phyloP scores from a whole-genome alignment of 2,329 filamentous ascomycete species.

The Cryphonectria radicalis region DNA sequence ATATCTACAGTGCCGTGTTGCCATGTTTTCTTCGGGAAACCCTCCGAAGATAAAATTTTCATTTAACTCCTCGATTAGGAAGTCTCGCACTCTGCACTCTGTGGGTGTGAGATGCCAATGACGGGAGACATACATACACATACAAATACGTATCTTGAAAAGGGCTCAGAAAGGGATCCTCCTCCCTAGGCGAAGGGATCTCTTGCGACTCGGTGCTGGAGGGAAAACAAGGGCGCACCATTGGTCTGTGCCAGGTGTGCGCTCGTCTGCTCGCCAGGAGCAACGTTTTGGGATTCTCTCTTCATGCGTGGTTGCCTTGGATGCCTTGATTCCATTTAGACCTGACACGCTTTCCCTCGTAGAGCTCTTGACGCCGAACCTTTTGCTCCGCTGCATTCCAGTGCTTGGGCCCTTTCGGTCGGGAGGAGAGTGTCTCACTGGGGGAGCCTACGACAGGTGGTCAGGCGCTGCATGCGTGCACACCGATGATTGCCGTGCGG shows the following conservation, averaged over 20 bases:
- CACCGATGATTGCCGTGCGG: background rate
- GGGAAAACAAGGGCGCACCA: background rate
- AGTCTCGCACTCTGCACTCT: conserved; percentile 56
- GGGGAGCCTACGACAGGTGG: background rate
- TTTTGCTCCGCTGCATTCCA: conserved; percentile 11
- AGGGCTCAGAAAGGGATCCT: background rate
- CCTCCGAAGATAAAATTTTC: conserved; percentile 57
- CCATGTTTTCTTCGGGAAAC: conserved; percentile 55
- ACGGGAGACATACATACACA: conserved; percentile 56
- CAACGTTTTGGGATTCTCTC: background rate
- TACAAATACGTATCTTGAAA: background rate
- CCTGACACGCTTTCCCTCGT: conserved; percentile 7
- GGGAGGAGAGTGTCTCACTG: background rate
- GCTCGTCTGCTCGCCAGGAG: conserved; percentile 3
- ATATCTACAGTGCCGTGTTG: conserved; percentile 64
- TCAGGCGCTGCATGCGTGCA: background rate
- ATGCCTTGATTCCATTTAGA: background rate
- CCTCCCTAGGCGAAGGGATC: background rate
- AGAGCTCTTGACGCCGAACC: background rate
- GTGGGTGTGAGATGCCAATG: conserved; percentile 64
- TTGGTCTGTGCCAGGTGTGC: conserved; percentile 1
- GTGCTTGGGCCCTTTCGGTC: background rate
- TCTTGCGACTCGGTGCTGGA: background rate
- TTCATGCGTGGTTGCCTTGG: background rate
- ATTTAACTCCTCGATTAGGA: conserved; percentile 60